A percentile compares a stretch with the other conserved stretches of the same genome.
Conservation (phyloP, 2,329 filamentous ascomycete species). For the Moelleriella libera region DNA sequence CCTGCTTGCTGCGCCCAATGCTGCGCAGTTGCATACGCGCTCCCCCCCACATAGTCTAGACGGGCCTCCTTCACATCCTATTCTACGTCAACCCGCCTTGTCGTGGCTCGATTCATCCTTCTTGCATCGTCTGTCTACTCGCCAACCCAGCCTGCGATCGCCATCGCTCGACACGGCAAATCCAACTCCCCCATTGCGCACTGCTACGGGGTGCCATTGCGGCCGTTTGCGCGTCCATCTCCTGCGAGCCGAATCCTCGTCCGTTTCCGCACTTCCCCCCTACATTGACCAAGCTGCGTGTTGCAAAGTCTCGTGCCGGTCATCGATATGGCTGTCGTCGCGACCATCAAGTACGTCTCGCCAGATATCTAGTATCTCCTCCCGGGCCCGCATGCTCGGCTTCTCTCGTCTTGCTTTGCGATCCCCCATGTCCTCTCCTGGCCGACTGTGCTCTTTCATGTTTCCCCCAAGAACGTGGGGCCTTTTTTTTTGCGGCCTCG, state of each 20-base stretch:
- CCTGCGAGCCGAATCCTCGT: not conserved
- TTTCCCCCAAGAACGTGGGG: no score
- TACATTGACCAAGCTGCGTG: not conserved
- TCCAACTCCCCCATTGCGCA: constrained; percentile 1
- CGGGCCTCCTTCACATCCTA: not conserved
- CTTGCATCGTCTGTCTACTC: constrained; percentile 2
- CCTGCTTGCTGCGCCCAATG: no score
- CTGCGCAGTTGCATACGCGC: not conserved
- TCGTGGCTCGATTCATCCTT: not conserved
- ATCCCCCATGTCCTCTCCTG: no score
- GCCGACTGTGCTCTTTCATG: no score
- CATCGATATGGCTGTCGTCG: constrained; percentile 42
- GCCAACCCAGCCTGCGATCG: not conserved
- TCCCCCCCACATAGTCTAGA: not conserved
- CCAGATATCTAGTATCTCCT: not conserved
- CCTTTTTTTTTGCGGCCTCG: no score
- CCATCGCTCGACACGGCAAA: not conserved
- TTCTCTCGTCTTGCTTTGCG: no score
- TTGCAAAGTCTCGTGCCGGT: constrained; percentile 1
- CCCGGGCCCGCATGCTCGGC: no score
- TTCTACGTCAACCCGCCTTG: not conserved
- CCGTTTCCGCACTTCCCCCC: no score
- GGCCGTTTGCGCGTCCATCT: constrained; percentile 1
- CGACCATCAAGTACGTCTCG: constrained; percentile 44
- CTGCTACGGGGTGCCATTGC: not conserved